phyloP scores from a whole-genome alignment of 805 yeast species.

The Wickerhamomyces strasburgensis region DNA sequence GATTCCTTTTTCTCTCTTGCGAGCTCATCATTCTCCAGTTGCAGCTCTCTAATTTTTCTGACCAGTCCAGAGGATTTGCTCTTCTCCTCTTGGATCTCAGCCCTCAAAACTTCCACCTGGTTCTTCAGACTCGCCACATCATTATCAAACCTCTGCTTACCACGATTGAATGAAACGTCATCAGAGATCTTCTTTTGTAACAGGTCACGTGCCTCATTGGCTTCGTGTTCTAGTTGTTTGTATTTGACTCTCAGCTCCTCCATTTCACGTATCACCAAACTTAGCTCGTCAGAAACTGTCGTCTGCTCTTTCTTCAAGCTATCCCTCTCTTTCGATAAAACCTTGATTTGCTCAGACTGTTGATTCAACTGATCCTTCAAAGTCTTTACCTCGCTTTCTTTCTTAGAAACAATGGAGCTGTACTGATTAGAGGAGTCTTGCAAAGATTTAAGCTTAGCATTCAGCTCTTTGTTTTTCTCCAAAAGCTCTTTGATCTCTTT shows the following conservation, averaged over 20 bases:
- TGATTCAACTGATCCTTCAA: constrained; percentile 24
- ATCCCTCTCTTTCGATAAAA: constrained; percentile 29
- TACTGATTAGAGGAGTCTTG: constrained; percentile 33
- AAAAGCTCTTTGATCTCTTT: constrained; percentile 33
- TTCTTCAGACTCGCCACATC: constrained; percentile 35
- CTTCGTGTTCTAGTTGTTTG: constrained; percentile 41
- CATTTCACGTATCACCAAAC: constrained; percentile 24
- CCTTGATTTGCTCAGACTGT: constrained; percentile 25
- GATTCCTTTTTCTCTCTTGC: constrained; percentile 20
- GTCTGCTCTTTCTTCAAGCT: constrained; percentile 26
- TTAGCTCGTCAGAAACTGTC: constrained; percentile 24
- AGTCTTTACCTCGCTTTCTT: constrained; percentile 31
- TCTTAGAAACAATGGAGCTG: constrained; percentile 30
- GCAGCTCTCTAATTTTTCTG: constrained; percentile 24
- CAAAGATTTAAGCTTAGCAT: constrained; percentile 33
- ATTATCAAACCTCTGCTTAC: constrained; percentile 38
- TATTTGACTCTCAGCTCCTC: constrained; percentile 21
- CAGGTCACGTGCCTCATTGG: constrained; percentile 36
- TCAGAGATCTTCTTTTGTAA: constrained; percentile 39
- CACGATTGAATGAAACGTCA: constrained; percentile 39
- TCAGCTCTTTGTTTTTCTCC: constrained; percentile 40
- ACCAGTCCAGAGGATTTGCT: constrained; percentile 26
- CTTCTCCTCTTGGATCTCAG: constrained; percentile 26
- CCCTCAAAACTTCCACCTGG: constrained; percentile 14
- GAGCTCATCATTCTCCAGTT: constrained; percentile 30